Conservation (phyloP, 192 early-diverging fungal species). For the Coemansia sp. region DNA sequence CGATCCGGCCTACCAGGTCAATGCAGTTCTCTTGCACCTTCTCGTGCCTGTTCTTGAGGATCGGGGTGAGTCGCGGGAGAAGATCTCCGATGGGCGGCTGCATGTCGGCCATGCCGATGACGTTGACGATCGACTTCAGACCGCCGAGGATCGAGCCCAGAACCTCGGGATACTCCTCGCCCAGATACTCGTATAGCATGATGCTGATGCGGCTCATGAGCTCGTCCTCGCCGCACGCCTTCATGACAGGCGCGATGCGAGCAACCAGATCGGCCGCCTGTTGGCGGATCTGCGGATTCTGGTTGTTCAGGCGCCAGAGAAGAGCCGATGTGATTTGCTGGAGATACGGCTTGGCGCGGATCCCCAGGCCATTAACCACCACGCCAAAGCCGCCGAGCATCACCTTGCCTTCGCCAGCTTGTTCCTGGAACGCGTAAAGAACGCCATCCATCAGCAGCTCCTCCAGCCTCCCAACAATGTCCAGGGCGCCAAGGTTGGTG, state of each 20-base stretch:
- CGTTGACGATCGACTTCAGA: slow-evolving; percentile 93
- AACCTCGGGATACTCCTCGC: slow-evolving; percentile 99
- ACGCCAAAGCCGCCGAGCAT: slow-evolving; percentile 97
- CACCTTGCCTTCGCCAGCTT: slow-evolving; percentile 86
- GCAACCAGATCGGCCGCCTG: slow-evolving; percentile 97
- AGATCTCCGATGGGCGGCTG: slow-evolving; percentile 98
- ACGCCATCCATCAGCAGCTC: slow-evolving; percentile 97
- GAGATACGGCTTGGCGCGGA: slow-evolving; percentile 88
- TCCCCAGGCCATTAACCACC: slow-evolving; percentile 86
- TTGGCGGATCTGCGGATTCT: slow-evolving; percentile 90
- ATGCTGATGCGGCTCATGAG: slow-evolving; percentile 90
- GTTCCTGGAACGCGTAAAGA: slow-evolving; percentile 98
- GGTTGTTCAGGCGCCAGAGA: slow-evolving; percentile 97
- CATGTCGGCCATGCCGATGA: slow-evolving; percentile 98
- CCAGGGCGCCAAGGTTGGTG: slow-evolving; percentile 76
- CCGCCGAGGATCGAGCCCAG: slow-evolving; percentile 92
- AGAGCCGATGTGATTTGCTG: slow-evolving; percentile 93
- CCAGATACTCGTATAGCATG: slow-evolving; percentile 96
- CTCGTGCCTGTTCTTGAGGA: slow-evolving; percentile 96
- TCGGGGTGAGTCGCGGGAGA: slow-evolving; percentile 95
- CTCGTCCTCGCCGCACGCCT: slow-evolving; percentile 92
- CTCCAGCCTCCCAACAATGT: slow-evolving; percentile 89
- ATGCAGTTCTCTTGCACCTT: slow-evolving; percentile 92
- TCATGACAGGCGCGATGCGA: slow-evolving; percentile 91
- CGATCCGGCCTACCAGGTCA: slow-evolving; percentile 97